These are phyloP conservation scores for Metschnikowia anglica DNA, from an alignment of 805 yeast genomes.

Conservation along the genomic window DNA sequence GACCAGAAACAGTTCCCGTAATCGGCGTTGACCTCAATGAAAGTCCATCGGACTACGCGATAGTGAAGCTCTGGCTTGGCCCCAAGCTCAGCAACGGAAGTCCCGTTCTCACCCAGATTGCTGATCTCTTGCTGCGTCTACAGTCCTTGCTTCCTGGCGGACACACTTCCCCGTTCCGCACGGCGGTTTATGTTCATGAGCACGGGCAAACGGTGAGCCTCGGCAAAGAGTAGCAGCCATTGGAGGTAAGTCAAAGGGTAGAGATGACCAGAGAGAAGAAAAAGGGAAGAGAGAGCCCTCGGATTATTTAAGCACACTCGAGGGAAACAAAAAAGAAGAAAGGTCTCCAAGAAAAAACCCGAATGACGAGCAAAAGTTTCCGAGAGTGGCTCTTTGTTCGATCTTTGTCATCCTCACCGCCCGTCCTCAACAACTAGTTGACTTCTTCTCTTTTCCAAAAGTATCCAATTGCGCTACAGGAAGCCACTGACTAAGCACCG, in stretches of 20 bases:
- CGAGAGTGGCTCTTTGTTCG: too few species aligned
- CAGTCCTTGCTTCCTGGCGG: background rate
- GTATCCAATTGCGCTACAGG: too few species aligned
- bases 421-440: too few species aligned
- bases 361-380: too few species aligned
- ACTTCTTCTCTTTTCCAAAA: too few species aligned
- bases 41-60: constrained; percentile 5
- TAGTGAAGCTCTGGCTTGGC: constrained; percentile 16
- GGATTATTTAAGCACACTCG: too few species aligned
- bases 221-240: background rate
- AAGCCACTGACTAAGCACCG: too few species aligned
- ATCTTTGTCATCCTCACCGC: too few species aligned
- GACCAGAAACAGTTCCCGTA: constrained; percentile 13
- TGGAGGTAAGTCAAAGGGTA: background rate
- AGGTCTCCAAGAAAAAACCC: too few species aligned
- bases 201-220: constrained; percentile 2
- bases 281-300: background rate
- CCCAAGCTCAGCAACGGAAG: background rate
- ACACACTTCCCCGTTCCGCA: background rate
- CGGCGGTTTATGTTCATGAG: constrained; percentile 2
- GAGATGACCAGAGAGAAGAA: background rate
- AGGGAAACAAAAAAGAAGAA: too few species aligned
- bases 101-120: background rate
- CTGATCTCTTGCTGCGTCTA: background rate
- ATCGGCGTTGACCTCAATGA: constrained; percentile 12